phyloP scores from a whole-genome alignment of 139 green algal species.

The Pleodorina starrii region DNA sequence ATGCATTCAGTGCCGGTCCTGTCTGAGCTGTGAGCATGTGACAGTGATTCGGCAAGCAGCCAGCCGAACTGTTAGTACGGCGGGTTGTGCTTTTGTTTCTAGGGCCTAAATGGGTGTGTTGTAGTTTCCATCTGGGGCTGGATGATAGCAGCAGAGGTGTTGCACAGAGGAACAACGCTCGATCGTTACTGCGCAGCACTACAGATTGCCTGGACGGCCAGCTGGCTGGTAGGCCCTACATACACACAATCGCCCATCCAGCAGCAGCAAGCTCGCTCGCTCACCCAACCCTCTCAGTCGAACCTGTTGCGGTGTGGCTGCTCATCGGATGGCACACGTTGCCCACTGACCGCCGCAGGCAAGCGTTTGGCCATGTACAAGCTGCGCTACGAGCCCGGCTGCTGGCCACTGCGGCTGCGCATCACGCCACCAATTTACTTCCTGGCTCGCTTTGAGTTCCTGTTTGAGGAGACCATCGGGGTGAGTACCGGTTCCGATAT shows the following conservation, averaged over 20 bases:
- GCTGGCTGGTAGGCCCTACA: not conserved
- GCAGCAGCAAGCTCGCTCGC: no score
- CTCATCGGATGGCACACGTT: not conserved
- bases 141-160: no score
- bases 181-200: not conserved
- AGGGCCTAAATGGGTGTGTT: no score
- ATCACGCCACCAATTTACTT: constrained; percentile 21
- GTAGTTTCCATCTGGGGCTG: no score
- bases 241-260: not conserved
- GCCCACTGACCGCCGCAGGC: not conserved
- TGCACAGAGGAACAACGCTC: no score
- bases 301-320: no score
- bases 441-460: constrained; percentile 42
- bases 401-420: constrained; percentile 23
- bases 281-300: no score
- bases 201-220: not conserved
- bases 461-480: constrained; percentile 44
- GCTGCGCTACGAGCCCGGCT: constrained; percentile 13
- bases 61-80: no score
- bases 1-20: not conserved
- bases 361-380: constrained; percentile 22
- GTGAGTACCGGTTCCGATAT: no score
- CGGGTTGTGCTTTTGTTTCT: no score
- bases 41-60: no score
- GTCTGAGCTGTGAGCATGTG: not conserved